Percentiles rank a stretch among this genome's conserved stretches.
These are phyloP conservation scores for Artemisia argyi DNA, from an alignment of 129 eudicot genomes.

Conservation along the genomic window DNA sequence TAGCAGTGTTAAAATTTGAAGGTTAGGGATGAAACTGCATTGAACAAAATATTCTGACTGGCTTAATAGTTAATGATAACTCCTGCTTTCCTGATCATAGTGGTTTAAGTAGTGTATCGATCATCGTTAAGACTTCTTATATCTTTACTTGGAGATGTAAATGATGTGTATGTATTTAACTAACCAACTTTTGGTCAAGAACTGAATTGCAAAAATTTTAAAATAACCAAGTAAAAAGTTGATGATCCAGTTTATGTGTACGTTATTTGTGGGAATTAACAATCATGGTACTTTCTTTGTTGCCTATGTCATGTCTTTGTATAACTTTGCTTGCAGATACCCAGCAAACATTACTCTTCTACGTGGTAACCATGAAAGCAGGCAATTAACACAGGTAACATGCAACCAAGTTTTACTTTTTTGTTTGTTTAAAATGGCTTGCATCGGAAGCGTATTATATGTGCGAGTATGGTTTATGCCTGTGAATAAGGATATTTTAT, in stretches of 20 bases:
- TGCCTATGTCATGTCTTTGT: conserved; percentile 8
- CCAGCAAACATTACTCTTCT: conserved; percentile 96
- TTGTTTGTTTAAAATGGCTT: background rate
- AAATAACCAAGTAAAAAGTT: background rate
- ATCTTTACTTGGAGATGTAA: background rate
- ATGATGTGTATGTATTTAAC: background rate
- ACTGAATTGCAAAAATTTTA: conserved; percentile 2
- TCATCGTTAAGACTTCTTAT: background rate
- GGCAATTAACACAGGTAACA: conserved; percentile 92
- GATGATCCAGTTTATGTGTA: conserved; percentile 1
- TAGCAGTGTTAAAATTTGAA: conserved; percentile 2
- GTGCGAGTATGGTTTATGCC: background rate
- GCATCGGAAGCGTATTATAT: background rate
- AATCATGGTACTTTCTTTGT: conserved; percentile 1
- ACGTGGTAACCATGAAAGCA: conserved; percentile 98
- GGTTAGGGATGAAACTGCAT: background rate
- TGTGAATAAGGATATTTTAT: background rate
- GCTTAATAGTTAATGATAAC: no score
- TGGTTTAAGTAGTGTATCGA: no score
- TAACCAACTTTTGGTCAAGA: background rate
- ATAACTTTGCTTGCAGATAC: conserved; percentile 54
- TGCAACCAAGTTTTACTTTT: background rate
- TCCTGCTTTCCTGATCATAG: no score
- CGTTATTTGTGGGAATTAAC: background rate
- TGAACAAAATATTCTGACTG: background rate